Evolutionary conservation across 768 basidiomycete species (phyloP), one percentile per base, ranked within the genome.

Genomic region (Hysterangium stoloniferum): DNA sequence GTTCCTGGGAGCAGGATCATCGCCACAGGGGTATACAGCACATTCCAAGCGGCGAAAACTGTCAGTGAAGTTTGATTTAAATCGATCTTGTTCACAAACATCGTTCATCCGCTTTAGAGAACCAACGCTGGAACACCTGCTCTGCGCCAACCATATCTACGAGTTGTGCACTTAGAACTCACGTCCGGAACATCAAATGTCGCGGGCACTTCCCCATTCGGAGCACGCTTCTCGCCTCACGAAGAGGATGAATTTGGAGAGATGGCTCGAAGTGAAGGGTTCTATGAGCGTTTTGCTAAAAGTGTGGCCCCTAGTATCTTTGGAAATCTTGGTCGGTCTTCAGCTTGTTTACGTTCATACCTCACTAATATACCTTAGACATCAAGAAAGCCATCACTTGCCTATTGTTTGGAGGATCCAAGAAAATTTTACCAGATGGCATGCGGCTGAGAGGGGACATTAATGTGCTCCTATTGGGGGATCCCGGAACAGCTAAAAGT

Each of bases 361-460:
- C 55, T 12, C n/a, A n/a, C n/a, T 24, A 29, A 33, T 31, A 6
- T 33, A 17, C 44, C 11, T 40, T 45, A 95, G 96, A 99, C 64
- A 98, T 98, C 60, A 99, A 98, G 70, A 99, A 97, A 58, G 91
- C 96, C 4, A 92, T 99, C 43, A 79, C 88, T 0, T 98, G 95
- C 64, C 71, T 99, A n/a, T 71, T 99, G 6, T 92, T 98, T 58
- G 96, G 96, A 25, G 96, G 96, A 5, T 94, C 93, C 17, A 98
- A 93, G 71, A 99, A 99, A 67, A 74, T 96, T 44, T 69, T 99
- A 4, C 96, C 96, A 6, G 96, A 99, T 63, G 94, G 96, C 7
- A 94, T 97, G 90, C 78, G 96, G 28, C 68, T 99, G 35, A 77
- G 96, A 63, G 96, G 96, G 9, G 96, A 99, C 62, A 98, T 99